Base-by-base conservation (phyloP, 2,329 filamentous ascomycete genomes). In the Claviceps sp. region DNA sequence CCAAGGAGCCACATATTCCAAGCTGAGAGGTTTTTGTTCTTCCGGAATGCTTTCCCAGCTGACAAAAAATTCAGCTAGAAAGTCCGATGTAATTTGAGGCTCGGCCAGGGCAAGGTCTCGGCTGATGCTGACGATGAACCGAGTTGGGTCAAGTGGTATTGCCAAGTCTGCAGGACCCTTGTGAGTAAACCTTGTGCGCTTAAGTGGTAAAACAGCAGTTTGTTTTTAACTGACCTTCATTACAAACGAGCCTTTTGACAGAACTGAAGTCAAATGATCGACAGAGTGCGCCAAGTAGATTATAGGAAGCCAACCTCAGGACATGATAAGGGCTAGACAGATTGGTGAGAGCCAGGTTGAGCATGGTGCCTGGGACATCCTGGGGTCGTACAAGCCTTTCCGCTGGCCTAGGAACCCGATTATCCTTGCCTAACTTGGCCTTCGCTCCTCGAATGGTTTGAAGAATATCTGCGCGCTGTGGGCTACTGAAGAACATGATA, bases 1-100 rank as follows among this genome's bases (percentile, higher is more conserved):
- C 82, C 82, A 86, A 2, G 82, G 82, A 5, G 81, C 78, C 78
- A 86, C 83, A 61, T 86, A 86, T 5, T 81, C 77, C 34, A 86
- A 70, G 57, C 81, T 83, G 24, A 85, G 62, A 1, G 81, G 79
- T 57, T 82, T 80, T 60, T 86, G 82, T 52, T 84, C 78, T 38
- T 82, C 77, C 1, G 79, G 75, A 58, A 85, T 82, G 59, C 81
- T 84, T 57, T 84, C 81, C 82, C 82, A 86, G 17, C 82, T 80
- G 24, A 84, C 80, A 54, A 86, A 85, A 61, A 86, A 86, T 59
- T 85, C 82, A n/a, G 82, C 84, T 41, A 86, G 61, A 59, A 86
- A 86, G 59, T 86, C 82, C 7, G 75, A 76, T 0, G 82, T 85
- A 7, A 86, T 71, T 58, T 84, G 81, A 22, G 82, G 80, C 59